Evolutionary conservation across 768 basidiomycete species (phyloP).

Genomic region (Lentinula detonsa): DNA sequence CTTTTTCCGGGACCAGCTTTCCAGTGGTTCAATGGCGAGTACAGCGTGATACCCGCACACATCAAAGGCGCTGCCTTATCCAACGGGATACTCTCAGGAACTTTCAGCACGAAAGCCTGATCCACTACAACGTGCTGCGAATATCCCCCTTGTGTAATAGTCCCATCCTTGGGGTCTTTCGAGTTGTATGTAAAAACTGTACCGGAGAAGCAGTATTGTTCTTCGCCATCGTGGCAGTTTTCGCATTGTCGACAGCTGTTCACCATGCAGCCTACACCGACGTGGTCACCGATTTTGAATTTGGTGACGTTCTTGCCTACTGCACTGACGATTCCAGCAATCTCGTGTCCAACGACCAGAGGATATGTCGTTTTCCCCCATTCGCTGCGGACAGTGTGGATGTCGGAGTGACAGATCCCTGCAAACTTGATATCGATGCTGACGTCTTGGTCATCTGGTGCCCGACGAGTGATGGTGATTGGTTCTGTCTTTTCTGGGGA

Average conservation of each 20-base stretch:
- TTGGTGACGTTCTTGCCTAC: slow-evolving; percentile 50
- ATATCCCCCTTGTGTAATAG: slow-evolving; percentile 42
- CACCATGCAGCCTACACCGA: slow-evolving; percentile 47
- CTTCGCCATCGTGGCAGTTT: slow-evolving; percentile 42
- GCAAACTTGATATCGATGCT: slow-evolving; percentile 48
- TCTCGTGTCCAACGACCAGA: slow-evolving; percentile 44
- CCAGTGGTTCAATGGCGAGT: slow-evolving; percentile 49
- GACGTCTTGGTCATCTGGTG: slow-evolving; percentile 45
- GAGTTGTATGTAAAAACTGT: slow-evolving; percentile 30
- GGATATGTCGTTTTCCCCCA: slow-evolving; percentile 27
- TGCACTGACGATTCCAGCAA: slow-evolving; percentile 44
- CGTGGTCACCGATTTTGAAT: slow-evolving; percentile 52
- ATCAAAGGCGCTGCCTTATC: slow-evolving; percentile 57
- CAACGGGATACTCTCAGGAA: slow-evolving; percentile 47
- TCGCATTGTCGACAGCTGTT: slow-evolving; percentile 44
- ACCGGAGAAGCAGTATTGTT: slow-evolving; percentile 36
- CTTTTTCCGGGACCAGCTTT: slow-evolving; percentile 50
- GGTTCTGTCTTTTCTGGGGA: neutral
- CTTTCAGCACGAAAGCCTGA: slow-evolving; percentile 51
- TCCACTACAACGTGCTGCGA: slow-evolving; percentile 36
- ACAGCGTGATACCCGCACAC: slow-evolving; percentile 60
- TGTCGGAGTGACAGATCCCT: slow-evolving; percentile 50
- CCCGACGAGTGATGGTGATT: neutral
- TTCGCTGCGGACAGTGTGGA: slow-evolving; percentile 33
- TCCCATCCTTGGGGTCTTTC: slow-evolving; percentile 34